Conservation (phyloP, 1,284 basidiomycete genomes). For the Ustilago crameri region DNA sequence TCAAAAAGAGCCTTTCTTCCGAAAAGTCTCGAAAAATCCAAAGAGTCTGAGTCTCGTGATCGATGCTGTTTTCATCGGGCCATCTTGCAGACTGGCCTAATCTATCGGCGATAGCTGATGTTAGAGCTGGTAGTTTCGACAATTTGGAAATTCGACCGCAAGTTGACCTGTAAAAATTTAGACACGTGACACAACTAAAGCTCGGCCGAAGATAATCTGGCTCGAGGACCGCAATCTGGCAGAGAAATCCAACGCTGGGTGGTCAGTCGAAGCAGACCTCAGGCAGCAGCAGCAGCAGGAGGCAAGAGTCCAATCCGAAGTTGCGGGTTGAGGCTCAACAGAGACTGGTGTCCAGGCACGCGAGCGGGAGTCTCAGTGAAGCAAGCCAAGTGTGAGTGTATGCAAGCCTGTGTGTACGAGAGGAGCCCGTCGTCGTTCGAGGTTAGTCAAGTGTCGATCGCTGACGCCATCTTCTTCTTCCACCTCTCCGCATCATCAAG, state of each 20-base stretch:
- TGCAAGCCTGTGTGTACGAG: background rate
- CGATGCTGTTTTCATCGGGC: background rate
- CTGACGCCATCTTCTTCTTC: slow-evolving; percentile 31
- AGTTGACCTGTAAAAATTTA: no score
- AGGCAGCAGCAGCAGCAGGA: no score
- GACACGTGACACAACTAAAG: slow-evolving; percentile 18
- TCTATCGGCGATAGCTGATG: background rate
- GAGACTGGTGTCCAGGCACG: no score
- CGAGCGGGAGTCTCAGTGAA: no score
- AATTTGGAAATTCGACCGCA: no score
- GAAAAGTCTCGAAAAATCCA: slow-evolving; percentile 20
- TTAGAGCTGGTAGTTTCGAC: no score
- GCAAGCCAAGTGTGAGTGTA: no score
- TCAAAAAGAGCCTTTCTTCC: slow-evolving; percentile 15
- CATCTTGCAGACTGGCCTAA: background rate
- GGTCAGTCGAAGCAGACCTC: no score
- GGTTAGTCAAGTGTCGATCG: slow-evolving; percentile 24
- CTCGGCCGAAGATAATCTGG: slow-evolving; percentile 29
- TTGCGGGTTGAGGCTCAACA: no score
- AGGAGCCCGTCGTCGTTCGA: slow-evolving; percentile 17
- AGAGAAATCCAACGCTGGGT: no score
- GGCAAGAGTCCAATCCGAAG: no score
- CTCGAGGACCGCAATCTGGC: no score
- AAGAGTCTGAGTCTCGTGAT: slow-evolving; percentile 12
- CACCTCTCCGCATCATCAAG: slow-evolving; percentile 56